These are phyloP conservation scores for Arctium minus DNA, from an alignment of 129 eudicot genomes.

Conservation along the genomic window DNA sequence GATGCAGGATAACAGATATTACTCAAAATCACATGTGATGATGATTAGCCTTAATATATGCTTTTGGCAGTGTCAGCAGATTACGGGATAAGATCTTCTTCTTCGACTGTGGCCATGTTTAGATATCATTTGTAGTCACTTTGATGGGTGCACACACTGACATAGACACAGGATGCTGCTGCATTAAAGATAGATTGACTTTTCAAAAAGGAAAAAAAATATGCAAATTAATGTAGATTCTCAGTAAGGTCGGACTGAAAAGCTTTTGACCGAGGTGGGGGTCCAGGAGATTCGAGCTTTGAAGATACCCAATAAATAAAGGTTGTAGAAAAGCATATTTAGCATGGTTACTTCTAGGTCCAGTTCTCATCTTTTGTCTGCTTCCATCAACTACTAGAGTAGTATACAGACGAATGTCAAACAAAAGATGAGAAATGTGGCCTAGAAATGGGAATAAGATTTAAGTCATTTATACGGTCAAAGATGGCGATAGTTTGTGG, in stretches of 20 bases:
- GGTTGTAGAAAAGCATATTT: conserved; percentile 28
- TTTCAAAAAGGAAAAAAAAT: conserved; percentile 1
- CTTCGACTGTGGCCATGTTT: conserved; percentile 24
- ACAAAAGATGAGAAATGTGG: conserved; percentile 22
- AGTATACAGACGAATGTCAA: conserved; percentile 35
- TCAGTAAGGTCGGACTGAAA: conserved; percentile 11
- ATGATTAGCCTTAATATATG: not conserved
- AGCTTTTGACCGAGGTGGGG: conserved; percentile 50
- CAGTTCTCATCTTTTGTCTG: conserved; percentile 16
- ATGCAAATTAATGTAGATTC: not conserved
- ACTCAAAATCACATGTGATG: not conserved
- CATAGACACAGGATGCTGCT: conserved; percentile 11
- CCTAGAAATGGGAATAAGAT: conserved; percentile 20
- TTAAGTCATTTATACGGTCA: conserved; percentile 21
- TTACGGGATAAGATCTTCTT: conserved; percentile 14
- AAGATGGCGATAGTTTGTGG: conserved; percentile 20
- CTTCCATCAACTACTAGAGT: conserved; percentile 6
- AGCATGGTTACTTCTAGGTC: conserved; percentile 36
- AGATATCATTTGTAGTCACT: conserved; percentile 4
- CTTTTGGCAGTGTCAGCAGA: conserved; percentile 1
- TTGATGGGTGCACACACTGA: not conserved
- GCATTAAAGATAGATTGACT: conserved; percentile 27
- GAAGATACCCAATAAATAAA: conserved; percentile 41
- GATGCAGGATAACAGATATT: conserved; percentile 3
- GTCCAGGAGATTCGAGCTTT: conserved; percentile 47